Evolutionary conservation across 176 grass and related monocot species (phyloP), one percentile per base, ranked within the genome.

Genomic region (Ampelocalamus luodianensis): DNA sequence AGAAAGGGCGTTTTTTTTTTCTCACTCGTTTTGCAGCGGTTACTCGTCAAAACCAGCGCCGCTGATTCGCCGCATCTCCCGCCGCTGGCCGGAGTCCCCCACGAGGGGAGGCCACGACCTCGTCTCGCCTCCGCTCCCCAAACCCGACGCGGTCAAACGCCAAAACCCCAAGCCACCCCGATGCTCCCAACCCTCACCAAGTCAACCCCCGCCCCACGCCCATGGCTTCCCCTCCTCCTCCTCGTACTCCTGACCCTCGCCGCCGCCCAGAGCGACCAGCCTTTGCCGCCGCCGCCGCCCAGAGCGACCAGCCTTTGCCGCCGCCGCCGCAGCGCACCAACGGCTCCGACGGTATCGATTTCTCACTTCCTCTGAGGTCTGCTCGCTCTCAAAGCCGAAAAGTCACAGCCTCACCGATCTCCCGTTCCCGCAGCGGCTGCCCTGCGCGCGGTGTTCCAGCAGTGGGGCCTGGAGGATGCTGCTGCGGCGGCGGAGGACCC

Each of bases 201-300:
- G 83, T 85, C 88, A 86, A 90, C 72, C 58, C 42, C 64, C 27
- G 5, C 77, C 54, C 60, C 69, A 10, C 40, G 29, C 51, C 44
- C 77, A 89, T 85, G 88, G 88, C 82, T 63, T 71, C 79, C 20
- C 59, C 51, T 9, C 60, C 50, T 82, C 22, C 65, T 88, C 77
- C 70, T 85, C 10, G 46, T 7, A 20, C 82, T 89, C 12, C 70
- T 77, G 71, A 2, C 51, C 63, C 12, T 60, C 71, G 71, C 6
- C 71, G 66, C 56, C 44, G 74, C 74, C 45, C 87, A 79, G 80
- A 4, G 0, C 10, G 0, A 1, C 9, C 15, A 7, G 67, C 50
- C 85, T 17, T 20, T 26, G 22, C 27, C 18, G 2, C 56, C 36
- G 48, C 14, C 20, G 22, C 0, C 1, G 1, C 62, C 0, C 87